Percentiles rank a stretch among this genome's conserved stretches.
phyloP scores from a whole-genome alignment of 176 grass and related monocot genomes.

The Oryza officinalis region DNA sequence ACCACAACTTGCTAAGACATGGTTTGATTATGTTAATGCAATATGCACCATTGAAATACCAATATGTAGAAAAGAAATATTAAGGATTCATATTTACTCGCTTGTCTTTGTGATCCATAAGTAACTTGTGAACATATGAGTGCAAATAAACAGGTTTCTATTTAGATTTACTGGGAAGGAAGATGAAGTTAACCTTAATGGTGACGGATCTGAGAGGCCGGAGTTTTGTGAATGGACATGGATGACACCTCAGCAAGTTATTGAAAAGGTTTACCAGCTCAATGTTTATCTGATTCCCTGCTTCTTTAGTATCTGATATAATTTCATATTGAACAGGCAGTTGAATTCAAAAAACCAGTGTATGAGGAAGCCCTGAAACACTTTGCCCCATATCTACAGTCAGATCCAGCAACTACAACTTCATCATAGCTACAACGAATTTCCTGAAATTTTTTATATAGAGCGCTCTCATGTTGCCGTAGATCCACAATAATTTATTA shows the following conservation, averaged over 20 bases:
- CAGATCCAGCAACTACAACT: slow-evolving; percentile 43
- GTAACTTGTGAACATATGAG: not conserved
- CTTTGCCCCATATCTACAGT: slow-evolving; percentile 62
- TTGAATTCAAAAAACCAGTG: slow-evolving; percentile 89
- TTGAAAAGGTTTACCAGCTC: slow-evolving; percentile 56
- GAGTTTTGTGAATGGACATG: slow-evolving; percentile 86
- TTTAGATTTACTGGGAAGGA: slow-evolving; percentile 82
- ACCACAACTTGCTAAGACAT: not conserved
- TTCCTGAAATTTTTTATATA: not conserved
- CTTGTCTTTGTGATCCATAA: not conserved
- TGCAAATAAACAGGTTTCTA: slow-evolving; percentile 67
- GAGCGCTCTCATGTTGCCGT: not conserved
- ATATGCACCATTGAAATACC: not conserved
- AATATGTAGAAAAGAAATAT: no score
- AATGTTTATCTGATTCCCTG: not conserved
- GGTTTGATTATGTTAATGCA: not conserved
- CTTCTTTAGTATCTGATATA: slow-evolving; percentile 29
- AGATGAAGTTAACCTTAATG: slow-evolving; percentile 79
- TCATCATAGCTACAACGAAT: slow-evolving; percentile 16
- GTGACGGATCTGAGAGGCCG: slow-evolving; percentile 89
- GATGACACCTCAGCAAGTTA: slow-evolving; percentile 83
- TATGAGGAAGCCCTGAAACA: slow-evolving; percentile 83
- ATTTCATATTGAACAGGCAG: slow-evolving; percentile 55
- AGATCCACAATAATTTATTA: slow-evolving; percentile 3
- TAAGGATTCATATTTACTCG: not conserved